phyloP scores from a whole-genome alignment of 192 early-diverging fungal species.

The Umbelopsis sp. region DNA sequence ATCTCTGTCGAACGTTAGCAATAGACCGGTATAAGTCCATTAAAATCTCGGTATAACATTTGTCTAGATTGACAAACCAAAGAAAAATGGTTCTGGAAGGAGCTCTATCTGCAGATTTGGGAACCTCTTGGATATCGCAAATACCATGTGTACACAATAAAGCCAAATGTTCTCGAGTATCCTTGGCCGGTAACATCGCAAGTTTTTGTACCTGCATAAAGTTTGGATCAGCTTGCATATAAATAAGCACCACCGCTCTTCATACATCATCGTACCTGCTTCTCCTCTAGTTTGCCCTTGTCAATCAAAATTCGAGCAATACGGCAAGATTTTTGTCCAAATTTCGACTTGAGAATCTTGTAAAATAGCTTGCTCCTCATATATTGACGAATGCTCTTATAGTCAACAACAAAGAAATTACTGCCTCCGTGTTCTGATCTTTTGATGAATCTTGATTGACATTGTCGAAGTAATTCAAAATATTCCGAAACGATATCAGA shows the following conservation, averaged over 20 bases:
- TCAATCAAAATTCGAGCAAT: slow-evolving; percentile 68
- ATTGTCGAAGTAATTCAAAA: slow-evolving; percentile 59
- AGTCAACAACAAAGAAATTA: slow-evolving; percentile 64
- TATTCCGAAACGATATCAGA: slow-evolving; percentile 59
- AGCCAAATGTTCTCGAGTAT: slow-evolving; percentile 65
- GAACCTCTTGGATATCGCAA: slow-evolving; percentile 62
- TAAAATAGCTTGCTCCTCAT: slow-evolving; percentile 63
- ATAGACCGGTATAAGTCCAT: slow-evolving; percentile 59
- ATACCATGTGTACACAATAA: slow-evolving; percentile 52
- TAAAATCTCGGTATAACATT: slow-evolving; percentile 52
- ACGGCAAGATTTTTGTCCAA: slow-evolving; percentile 61
- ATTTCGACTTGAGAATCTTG: slow-evolving; percentile 58
- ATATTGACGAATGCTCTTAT: slow-evolving; percentile 52
- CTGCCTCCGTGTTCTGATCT: slow-evolving; percentile 60
- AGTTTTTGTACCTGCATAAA: slow-evolving; percentile 52
- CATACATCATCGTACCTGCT: slow-evolving; percentile 34
- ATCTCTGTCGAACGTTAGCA: slow-evolving; percentile 57
- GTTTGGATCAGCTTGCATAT: not conserved
- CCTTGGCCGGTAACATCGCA: slow-evolving; percentile 67
- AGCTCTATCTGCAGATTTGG: slow-evolving; percentile 70
- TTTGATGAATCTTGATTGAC: slow-evolving; percentile 55
- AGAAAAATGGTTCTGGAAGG: slow-evolving; percentile 77
- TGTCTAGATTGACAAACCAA: slow-evolving; percentile 62
- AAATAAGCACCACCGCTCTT: not conserved
- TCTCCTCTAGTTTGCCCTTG: slow-evolving; percentile 79